Percentiles rank a stretch among this genome's conserved stretches.
phyloP scores from a whole-genome alignment of 768 basidiomycete genomes.

The Pisolithus microcarpus region DNA sequence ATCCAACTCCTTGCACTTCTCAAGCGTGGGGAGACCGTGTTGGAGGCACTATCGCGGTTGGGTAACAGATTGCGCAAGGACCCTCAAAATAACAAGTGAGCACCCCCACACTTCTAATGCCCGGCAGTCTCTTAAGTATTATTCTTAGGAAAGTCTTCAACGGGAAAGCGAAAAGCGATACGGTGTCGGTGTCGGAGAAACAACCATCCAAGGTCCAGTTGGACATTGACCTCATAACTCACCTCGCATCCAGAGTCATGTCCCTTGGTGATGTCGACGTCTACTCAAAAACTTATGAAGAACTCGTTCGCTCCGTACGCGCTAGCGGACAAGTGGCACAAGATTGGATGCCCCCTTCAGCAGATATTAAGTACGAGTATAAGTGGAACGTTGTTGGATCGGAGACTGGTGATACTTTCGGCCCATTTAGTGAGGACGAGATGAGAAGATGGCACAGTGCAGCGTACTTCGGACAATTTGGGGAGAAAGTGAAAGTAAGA shows the following conservation, averaged over 20 bases:
- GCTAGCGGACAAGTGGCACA: slow-evolving; percentile 60
- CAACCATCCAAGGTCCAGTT: slow-evolving; percentile 27
- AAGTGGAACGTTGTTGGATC: slow-evolving; percentile 60
- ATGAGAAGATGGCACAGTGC: slow-evolving; percentile 76
- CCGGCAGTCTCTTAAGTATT: slow-evolving; percentile 1
- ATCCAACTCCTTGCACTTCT: slow-evolving; percentile 64
- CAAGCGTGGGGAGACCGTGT: slow-evolving; percentile 84
- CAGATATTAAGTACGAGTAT: slow-evolving; percentile 74
- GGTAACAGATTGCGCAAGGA: slow-evolving; percentile 58
- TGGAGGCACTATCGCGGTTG: slow-evolving; percentile 82
- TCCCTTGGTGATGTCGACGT: slow-evolving; percentile 80
- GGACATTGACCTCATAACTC: slow-evolving; percentile 74
- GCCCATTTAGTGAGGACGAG: slow-evolving; percentile 76
- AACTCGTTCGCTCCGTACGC: slow-evolving; percentile 70
- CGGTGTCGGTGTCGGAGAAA: slow-evolving; percentile 49
- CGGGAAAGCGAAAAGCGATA: slow-evolving; percentile 25
- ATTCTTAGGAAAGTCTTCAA: slow-evolving; percentile 23
- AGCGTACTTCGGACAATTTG: slow-evolving; percentile 69
- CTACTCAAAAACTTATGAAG: slow-evolving; percentile 81
- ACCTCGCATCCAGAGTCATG: slow-evolving; percentile 84
- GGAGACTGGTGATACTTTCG: slow-evolving; percentile 53
- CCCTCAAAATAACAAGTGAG: slow-evolving; percentile 20
- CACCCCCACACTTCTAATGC: background rate
- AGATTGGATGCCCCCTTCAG: slow-evolving; percentile 71
- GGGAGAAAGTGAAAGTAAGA: slow-evolving; percentile 74